Conservation (phyloP, 2,329 filamentous ascomycete genomes). For the Paecilomyces sp. region DNA sequence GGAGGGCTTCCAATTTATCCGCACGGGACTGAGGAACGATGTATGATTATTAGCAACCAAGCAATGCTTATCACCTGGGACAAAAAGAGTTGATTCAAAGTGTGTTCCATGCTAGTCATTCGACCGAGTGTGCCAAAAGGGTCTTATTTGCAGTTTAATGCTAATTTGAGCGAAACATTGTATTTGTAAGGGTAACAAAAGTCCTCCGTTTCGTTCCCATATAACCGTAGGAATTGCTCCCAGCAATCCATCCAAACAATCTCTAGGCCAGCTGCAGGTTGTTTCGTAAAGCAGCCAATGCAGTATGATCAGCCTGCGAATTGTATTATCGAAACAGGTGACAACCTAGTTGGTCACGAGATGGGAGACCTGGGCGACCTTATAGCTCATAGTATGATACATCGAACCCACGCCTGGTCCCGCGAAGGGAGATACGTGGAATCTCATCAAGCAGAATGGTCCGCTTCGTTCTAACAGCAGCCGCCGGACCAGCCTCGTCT, state of each 20-base stretch:
- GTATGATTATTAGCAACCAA: not conserved
- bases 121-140: not conserved
- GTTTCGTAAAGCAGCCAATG: not conserved
- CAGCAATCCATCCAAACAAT: not conserved
- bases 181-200: not conserved
- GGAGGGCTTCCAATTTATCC: not conserved
- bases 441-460: not conserved
- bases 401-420: not conserved
- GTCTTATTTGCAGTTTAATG: not conserved
- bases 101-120: not conserved
- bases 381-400: not conserved
- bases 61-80: not conserved
- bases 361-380: not conserved
- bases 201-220: not conserved
- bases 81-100: not conserved
- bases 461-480: slow-evolving; percentile 26
- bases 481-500: slow-evolving; percentile 27
- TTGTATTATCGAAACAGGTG: not conserved
- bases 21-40: not conserved
- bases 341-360: not conserved
- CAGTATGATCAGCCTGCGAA: not conserved
- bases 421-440: not conserved
- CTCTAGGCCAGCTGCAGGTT: not conserved
- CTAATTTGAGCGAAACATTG: not conserved
- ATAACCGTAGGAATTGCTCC: not conserved